Base-by-base conservation (phyloP, 2,329 filamentous ascomycete species). In the Trichophyton verrucosum region DNA sequence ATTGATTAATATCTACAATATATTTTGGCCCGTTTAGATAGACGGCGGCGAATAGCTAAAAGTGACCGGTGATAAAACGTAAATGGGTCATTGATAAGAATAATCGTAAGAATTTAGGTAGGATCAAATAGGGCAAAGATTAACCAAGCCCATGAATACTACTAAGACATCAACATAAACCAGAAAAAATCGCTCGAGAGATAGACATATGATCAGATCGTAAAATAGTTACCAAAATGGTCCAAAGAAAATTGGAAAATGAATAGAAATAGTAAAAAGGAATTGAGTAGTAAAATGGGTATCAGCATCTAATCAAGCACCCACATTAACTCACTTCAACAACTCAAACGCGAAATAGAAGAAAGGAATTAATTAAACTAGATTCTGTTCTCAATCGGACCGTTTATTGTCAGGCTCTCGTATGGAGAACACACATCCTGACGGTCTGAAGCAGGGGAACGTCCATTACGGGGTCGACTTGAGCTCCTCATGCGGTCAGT, bases 401-500 rank as follows among this genome's bases (percentile, higher is more conserved):
- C 27, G 42, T 59, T 49, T 24, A 20, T 40, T 15, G 17, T 13
- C 53, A 72, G 64, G 57, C 69, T 71, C 55, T 72, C 70, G 57
- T 72, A 72, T 11, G 70, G 69, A 33, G 66, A 67, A 20, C 64
- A 64, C 49, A 60, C 65, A 51, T 67, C 66, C 33, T 60, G 42
- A 42, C 63, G 59, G 30, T 64, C 63, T 27, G 64, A 69, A 2
- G 76, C 75, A 4, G 78, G 77, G 3, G 76, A 78, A 61, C 77
- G 80, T 60, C 74, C 61, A 58, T 66, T 74, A 27, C 80, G 75
- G 46, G 77, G 79, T 60, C 82, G 79, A 64, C 78, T 81, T 58
- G 75, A 81, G 68, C 78, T 83, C 44, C 82, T 77, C 77, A 84
- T 82, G 22, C 82, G 78, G n/a, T 81, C 81, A 2, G 81, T 79